Base-by-base conservation (phyloP, 108 stramenopile genomes). In the Cyclotella sp. region DNA sequence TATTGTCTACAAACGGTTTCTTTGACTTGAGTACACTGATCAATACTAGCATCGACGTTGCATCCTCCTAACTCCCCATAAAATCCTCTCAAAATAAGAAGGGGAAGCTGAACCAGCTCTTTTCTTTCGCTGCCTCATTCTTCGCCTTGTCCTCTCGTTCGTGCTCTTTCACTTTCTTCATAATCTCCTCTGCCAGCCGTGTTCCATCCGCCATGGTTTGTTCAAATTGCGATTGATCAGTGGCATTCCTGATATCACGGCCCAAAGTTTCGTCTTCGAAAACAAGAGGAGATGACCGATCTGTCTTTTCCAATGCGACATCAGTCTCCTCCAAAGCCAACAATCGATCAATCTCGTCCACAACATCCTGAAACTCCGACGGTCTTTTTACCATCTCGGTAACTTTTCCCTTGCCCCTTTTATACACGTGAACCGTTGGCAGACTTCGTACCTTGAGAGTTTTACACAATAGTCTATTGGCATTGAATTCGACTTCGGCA, bases 341-440 rank as follows among this genome's bases (percentile, higher is more conserved):
- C 52, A 81, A 51, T 10, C 76, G 69, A 67, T 81, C 63, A 60
- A 84, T 58, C 45, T 76, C 73, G 57, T 81, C 72, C 55, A 81
- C 58, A 28, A 81, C 77, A 34, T 76, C 44, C 28, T 84, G 77
- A 71, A 84, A 84, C 3, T 76, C 49, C 0, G 72, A 75, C 43
- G 83, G 79, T 28, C 60, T 71, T 34, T 79, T 80, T 27, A 73
- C 69, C 79, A 84, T 52, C 43, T 81, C 74, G 5, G 54, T 46
- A 21, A 77, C 22, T 43, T 80, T 81, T 0, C 83, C 83, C 16
- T 39, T 68, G 10, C 75, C 77, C 53, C 45, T 42, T 29, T 57
- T 68, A 45, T 89, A 88, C 40, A 90, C 67, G 55, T 85, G 86
- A 8, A 89, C 83, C 16, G 85, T 79, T 42, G 91, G 91, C 54